These are phyloP conservation scores for Fraxinus sp. DNA, from an alignment of 305 asterid species.

Conservation along the genomic window DNA sequence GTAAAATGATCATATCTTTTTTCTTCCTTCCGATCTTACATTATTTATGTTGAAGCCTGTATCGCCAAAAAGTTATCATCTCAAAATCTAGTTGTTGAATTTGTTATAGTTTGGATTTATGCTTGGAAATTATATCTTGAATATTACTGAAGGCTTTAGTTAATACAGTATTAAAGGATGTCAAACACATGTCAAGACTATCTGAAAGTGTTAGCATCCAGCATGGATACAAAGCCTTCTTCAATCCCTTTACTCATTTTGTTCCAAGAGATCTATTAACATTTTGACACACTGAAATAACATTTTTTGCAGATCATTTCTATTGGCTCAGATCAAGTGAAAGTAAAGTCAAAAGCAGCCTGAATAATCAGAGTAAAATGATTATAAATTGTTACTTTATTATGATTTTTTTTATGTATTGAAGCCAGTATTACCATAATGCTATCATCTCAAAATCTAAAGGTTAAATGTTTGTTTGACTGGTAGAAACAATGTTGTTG, in stretches of 20 bases:
- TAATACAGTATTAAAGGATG: not conserved
- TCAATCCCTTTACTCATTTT: not conserved
- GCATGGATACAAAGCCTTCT: not conserved
- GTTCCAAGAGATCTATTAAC: not conserved
- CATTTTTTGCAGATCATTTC: not conserved
- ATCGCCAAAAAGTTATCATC: not conserved
- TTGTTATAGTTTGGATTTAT: not conserved
- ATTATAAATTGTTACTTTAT: not conserved
- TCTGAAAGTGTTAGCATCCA: not conserved
- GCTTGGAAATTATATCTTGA: not conserved
- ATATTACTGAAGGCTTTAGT: not conserved
- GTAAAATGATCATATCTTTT: not conserved
- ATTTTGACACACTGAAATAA: not conserved
- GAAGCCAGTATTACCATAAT: not conserved
- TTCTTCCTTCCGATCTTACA: not conserved
- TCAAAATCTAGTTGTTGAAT: not conserved
- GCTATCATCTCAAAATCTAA: not conserved
- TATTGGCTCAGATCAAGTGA: constrained; percentile 2
- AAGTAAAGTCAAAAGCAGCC: not conserved
- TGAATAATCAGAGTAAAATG: not conserved
- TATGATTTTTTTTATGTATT: not conserved
- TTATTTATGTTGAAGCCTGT: not conserved
- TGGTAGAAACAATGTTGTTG: not conserved
- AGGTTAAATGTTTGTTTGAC: not conserved
- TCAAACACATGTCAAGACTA: not conserved